Evolutionary conservation across 495 filamentous ascomycete species (phyloP).

Genomic region (Penicillium malachiteum): DNA sequence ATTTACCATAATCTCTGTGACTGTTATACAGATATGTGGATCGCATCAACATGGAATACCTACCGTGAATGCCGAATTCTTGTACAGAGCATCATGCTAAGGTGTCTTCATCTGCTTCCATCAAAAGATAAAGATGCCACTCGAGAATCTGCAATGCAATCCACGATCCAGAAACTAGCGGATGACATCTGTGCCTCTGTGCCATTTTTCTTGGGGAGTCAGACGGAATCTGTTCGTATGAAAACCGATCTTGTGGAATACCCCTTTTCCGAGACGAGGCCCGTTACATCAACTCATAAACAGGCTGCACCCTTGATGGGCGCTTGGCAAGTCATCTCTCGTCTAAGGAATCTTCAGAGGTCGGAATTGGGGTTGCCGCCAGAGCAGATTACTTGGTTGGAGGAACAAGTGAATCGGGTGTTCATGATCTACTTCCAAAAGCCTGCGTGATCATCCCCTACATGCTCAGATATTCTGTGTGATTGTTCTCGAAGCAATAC

Average conservation of each 20-base stretch:
- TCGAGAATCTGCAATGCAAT: not conserved
- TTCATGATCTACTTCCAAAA: conserved; percentile 31
- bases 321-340: conserved; percentile 34
- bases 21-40: conserved; percentile 59
- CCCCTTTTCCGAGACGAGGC: conserved; percentile 30
- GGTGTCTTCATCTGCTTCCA: conserved; percentile 26
- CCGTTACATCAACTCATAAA: conserved; percentile 26
- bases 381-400: conserved; percentile 30
- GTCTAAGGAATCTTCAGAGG: conserved; percentile 23
- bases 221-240: conserved; percentile 31
- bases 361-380: conserved; percentile 21
- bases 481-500: not conserved
- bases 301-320: conserved; percentile 37
- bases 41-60: conserved; percentile 61
- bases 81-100: conserved; percentile 51
- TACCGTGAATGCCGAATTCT: conserved; percentile 60
- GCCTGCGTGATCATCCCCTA: not conserved
- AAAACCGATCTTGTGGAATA: conserved; percentile 35
- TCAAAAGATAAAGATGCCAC: conserved; percentile 8
- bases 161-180: conserved; percentile 29
- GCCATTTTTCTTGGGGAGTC: conserved; percentile 42
- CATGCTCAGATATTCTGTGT: not conserved
- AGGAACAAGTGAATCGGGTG: conserved; percentile 33
- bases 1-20: conserved; percentile 56
- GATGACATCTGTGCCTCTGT: conserved; percentile 44